Percentiles rank a stretch among this genome's conserved stretches.
Evolutionary conservation across 179 eudicot species (phyloP).

Genomic region (Beta corolliflora): DNA sequence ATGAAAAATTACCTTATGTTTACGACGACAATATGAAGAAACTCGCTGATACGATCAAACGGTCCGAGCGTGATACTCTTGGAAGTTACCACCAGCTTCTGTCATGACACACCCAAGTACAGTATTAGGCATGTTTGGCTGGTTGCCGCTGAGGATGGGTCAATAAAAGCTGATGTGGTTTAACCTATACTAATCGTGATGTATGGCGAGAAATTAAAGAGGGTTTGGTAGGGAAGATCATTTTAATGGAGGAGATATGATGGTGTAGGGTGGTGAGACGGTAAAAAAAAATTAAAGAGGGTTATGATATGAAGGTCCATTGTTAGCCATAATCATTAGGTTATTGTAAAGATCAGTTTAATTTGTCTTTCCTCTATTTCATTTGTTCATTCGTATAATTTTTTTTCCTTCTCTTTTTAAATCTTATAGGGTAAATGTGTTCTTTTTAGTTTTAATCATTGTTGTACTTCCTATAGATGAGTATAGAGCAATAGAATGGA

Average conservation of each 20-base stretch:
- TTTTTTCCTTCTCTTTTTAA: not conserved
- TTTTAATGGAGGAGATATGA: not conserved
- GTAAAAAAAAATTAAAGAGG: not conserved
- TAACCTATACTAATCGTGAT: not conserved
- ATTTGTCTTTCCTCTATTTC: not conserved
- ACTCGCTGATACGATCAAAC: conserved; percentile 48
- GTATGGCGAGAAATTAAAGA: not conserved
- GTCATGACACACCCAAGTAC: conserved; percentile 21
- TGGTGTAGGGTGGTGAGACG: conserved; percentile 7
- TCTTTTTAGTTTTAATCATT: not conserved
- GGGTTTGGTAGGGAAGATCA: not conserved
- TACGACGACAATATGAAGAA: conserved; percentile 68
- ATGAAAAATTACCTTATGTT: conserved; percentile 45
- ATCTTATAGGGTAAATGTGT: conserved; percentile 9
- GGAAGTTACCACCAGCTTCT: conserved; percentile 33
- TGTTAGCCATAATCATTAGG: not conserved
- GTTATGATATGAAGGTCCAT: not conserved
- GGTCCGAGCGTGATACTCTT: conserved; percentile 50
- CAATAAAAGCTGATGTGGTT: not conserved
- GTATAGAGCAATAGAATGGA: not conserved
- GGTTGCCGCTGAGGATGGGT: not conserved
- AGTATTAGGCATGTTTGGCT: not conserved
- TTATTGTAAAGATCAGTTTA: conserved; percentile 8
- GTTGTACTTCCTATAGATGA: not conserved
- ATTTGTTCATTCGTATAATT: conserved; percentile 10